phyloP scores from a whole-genome alignment of 768 basidiomycete genomes.

The Gautieria morchelliformis region DNA sequence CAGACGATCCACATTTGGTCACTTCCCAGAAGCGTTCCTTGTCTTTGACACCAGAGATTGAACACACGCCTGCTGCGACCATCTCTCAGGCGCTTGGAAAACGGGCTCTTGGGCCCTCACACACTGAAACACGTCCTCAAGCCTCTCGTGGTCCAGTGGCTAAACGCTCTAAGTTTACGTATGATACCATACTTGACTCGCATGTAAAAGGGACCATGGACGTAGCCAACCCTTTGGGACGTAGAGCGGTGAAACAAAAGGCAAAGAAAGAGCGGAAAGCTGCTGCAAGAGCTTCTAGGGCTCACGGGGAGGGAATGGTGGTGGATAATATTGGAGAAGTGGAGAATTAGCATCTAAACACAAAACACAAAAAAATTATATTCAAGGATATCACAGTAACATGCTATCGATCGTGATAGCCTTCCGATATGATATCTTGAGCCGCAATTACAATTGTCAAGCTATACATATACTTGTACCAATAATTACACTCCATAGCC shows the following conservation, averaged over 20 bases:
- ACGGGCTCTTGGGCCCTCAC: constrained; percentile 5
- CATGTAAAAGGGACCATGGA: constrained; percentile 39
- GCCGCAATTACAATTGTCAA: too few species aligned
- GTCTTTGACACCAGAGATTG: constrained; percentile 19
- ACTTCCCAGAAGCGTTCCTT: constrained; percentile 23
- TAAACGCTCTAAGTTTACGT: constrained; percentile 37
- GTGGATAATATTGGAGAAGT: constrained; percentile 19
- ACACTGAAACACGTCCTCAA: constrained; percentile 20
- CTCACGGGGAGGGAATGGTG: constrained; percentile 21
- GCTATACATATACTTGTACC: too few species aligned
- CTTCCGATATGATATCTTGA: too few species aligned
- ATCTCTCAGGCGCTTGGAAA: constrained; percentile 5
- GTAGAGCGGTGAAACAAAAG: constrained; percentile 52
- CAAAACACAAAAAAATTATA: too few species aligned
- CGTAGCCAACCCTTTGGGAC: constrained; percentile 47
- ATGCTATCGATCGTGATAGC: too few species aligned
- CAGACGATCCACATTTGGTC: constrained; percentile 19
- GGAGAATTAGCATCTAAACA: background rate
- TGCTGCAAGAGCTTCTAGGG: constrained; percentile 22
- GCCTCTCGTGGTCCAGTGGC: constrained; percentile 40
- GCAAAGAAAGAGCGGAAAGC: constrained; percentile 54
- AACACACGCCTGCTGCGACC: background rate
- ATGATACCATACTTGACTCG: constrained; percentile 40
- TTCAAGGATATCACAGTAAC: too few species aligned
- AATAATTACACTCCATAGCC: too few species aligned